A percentile compares a stretch with the other conserved stretches of the same genome.
Evolutionary conservation across 164 flowering plant genomes (phyloP).

Genomic region (Aristolochia fimbriata): DNA sequence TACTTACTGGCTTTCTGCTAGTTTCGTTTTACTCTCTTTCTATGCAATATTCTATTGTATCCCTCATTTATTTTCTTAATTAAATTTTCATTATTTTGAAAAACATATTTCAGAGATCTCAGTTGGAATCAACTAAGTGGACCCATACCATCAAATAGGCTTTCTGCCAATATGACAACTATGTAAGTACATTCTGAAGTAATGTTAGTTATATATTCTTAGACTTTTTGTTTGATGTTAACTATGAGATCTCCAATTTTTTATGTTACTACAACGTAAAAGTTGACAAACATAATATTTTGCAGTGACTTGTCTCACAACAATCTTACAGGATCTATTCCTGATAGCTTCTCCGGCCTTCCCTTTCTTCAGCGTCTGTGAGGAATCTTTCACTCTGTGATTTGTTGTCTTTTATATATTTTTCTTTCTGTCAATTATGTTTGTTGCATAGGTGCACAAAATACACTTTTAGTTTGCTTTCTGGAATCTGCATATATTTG

Average conservation of each 20-base stretch:
- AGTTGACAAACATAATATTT: conserved; percentile 5
- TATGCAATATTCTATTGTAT: too few relatives aligned
- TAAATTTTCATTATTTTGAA: too few relatives aligned
- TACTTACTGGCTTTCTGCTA: too few relatives aligned
- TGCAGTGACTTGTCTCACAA: conserved; percentile 73
- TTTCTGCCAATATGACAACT: conserved; percentile 56
- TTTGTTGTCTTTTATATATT: conserved; percentile 1
- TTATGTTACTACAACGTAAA: neutral
- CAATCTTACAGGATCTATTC: conserved; percentile 62
- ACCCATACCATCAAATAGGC: conserved; percentile 45
- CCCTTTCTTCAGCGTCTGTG: conserved; percentile 68
- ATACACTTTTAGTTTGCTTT: too few relatives aligned
- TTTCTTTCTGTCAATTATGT: neutral
- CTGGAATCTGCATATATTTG: too few relatives aligned
- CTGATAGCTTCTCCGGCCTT: conserved; percentile 47
- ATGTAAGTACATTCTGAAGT: conserved; percentile 35
- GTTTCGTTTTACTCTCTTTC: too few relatives aligned
- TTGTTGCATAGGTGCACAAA: too few relatives aligned
- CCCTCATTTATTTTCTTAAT: too few relatives aligned
- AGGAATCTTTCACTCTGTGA: conserved; percentile 14
- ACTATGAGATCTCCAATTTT: neutral
- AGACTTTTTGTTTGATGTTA: neutral
- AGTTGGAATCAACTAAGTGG: conserved; percentile 67
- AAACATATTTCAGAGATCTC: conserved; percentile 49
- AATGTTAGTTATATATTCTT: neutral